These are phyloP conservation scores for Picea glauca DNA, from an alignment of 75 land plant genomes.

Conservation along the genomic window DNA sequence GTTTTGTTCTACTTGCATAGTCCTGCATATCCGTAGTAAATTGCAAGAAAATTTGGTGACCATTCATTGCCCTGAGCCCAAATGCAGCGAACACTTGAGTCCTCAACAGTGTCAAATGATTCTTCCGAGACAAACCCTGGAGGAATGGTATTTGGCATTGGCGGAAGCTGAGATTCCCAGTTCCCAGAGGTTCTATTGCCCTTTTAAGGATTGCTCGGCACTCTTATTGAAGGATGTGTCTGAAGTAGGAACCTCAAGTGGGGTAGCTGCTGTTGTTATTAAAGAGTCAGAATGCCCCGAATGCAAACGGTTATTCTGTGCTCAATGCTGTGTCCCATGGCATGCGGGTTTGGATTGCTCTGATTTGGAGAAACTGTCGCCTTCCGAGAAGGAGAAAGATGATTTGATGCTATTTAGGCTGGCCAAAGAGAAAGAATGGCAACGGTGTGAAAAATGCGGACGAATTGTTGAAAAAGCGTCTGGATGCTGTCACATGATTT, in stretches of 20 bases:
- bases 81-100: constrained; percentile 23
- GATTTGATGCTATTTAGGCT: too few relatives aligned
- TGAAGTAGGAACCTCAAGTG: neutral
- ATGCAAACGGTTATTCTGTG: constrained; percentile 48
- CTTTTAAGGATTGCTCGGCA: constrained; percentile 60
- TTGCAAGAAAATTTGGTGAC: constrained; percentile 21
- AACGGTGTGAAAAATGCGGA: constrained; percentile 34
- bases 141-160: constrained; percentile 34
- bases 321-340: constrained; percentile 49
- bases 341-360: constrained; percentile 33
- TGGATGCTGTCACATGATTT: constrained; percentile 47
- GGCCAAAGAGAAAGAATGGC: constrained; percentile 25
- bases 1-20: constrained; percentile 39
- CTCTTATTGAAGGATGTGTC: constrained; percentile 34
- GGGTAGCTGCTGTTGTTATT: neutral
- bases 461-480: constrained; percentile 32
- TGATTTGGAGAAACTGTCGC: constrained; percentile 4
- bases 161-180: constrained; percentile 30
- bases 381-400: too few relatives aligned
- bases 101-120: constrained; percentile 20
- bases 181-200: constrained; percentile 46
- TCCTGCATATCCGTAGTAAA: constrained; percentile 28
- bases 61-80: constrained; percentile 34
- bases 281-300: constrained; percentile 30
- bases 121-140: constrained; percentile 23